Evolutionary conservation across 805 yeast species (phyloP).

Genomic region (Monosporozyma solicola): DNA sequence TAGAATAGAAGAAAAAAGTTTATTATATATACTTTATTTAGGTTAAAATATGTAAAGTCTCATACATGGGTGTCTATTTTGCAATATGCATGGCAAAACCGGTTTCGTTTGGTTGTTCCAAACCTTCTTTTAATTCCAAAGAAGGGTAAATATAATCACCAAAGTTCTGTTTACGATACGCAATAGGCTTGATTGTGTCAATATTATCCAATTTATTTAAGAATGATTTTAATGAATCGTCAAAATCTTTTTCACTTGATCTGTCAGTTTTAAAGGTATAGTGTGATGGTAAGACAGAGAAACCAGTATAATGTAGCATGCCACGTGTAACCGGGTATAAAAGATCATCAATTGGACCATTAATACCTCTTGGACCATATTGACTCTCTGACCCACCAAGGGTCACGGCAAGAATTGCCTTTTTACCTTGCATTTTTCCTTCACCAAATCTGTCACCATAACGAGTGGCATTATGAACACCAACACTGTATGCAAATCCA

Average conservation of each 20-base stretch:
- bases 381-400: constrained; percentile 13
- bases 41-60: too few relatives aligned
- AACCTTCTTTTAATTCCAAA: constrained; percentile 10
- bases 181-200: constrained; percentile 9
- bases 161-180: constrained; percentile 14
- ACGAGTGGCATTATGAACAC: constrained; percentile 7
- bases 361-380: constrained; percentile 14
- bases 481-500: constrained; percentile 21
- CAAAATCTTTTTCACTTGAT: constrained; percentile 3
- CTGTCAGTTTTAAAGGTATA: constrained; percentile 7
- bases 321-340: constrained; percentile 19
- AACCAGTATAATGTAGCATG: constrained; percentile 17
- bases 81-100: constrained; percentile 12
- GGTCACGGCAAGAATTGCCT: constrained; percentile 8
- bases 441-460: constrained; percentile 17
- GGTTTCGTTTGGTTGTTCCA: constrained; percentile 9
- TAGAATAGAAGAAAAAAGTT: not conserved
- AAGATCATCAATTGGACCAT: constrained; percentile 17
- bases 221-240: not conserved
- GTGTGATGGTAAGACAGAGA: constrained; percentile 14
- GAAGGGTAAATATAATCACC: constrained; percentile 17
- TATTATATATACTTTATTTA: too few relatives aligned
- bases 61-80: not conserved
- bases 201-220: constrained; percentile 5
- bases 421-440: constrained; percentile 18